Conservation (phyloP, 164 flowering plant species). For the Vitis rotundifolia region DNA sequence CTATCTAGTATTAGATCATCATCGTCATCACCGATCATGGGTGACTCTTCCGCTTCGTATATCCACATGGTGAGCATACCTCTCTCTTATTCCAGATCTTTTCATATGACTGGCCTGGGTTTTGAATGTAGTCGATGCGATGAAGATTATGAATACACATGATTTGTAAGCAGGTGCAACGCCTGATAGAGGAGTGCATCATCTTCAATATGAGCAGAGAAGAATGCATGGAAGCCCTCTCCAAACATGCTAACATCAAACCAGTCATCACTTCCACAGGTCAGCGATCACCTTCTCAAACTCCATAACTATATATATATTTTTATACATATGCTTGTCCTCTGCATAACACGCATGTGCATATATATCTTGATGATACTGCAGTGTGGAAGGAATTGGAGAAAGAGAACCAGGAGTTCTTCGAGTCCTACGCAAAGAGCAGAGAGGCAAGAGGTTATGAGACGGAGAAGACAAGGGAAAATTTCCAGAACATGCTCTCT, state of each 20-base stretch:
- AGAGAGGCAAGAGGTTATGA: conserved; percentile 29
- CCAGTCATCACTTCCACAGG: conserved; percentile 88
- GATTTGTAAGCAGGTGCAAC: conserved; percentile 61
- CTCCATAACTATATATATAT: too few species aligned
- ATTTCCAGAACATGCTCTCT: conserved; percentile 35
- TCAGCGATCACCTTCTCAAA: conserved; percentile 8
- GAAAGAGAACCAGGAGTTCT: conserved; percentile 90
- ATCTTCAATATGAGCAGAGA: conserved; percentile 75
- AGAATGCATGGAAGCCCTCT: conserved; percentile 89
- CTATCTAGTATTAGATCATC: too few species aligned
- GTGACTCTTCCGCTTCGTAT: conserved; percentile 48
- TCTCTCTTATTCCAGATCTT: not conserved
- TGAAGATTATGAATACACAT: not conserved
- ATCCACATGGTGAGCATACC: conserved; percentile 42
- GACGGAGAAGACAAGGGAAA: conserved; percentile 35
- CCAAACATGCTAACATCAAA: conserved; percentile 77
- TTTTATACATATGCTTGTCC: too few species aligned
- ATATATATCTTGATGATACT: not conserved
- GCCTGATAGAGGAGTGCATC: conserved; percentile 82
- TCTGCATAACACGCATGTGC: too few species aligned
- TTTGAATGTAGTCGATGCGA: too few species aligned
- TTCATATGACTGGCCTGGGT: too few species aligned
- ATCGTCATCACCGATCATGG: conserved; percentile 26
- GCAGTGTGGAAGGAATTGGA: conserved; percentile 92
- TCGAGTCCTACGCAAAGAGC: conserved; percentile 52